Evolutionary conservation across 768 basidiomycete genomes (phyloP), one percentile per base, ranked within the genome.

Genomic region (Pluteus cervinus): DNA sequence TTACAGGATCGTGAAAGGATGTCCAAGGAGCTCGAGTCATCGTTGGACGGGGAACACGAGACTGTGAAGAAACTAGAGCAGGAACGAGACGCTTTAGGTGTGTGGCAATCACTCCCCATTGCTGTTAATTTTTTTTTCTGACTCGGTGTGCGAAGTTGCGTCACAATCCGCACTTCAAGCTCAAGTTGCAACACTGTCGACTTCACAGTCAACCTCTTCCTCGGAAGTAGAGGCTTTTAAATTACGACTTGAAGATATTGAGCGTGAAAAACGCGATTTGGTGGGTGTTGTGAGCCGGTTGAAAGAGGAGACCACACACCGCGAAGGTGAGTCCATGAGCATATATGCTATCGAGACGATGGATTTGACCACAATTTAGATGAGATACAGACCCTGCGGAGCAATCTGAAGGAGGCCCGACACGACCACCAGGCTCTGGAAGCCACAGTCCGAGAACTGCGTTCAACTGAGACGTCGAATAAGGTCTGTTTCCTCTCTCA

Each of bases 211-310:
- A 8, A 67, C 76, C 0, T 81, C 86, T 2, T 77, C 79, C 3
- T 61, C 68, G 1, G 83, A 83, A 52, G 55, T 77, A 6, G 79
- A 78, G 24, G 55, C 61, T 5, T 53, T 87, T 24, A 77, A 71
- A 46, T 71, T 61, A 39, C 75, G 76, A 25, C 61, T 84, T 4
- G 79, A 88, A 15, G 85, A 88, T 43, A 73, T 74, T 1, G 89
- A 96, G 45, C 73, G 86, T 37, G 93, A 96, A 67, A 96, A 96
- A 61, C 78, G 90, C 23, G 89, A 93, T 45, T 72, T 96, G 32
- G 68, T 93, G 29, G 77, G 75, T 20, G 84, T 91, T 29, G 76
- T 92, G 4, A 90, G 85, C 55, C 73, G 86, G 37, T 61, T 91
- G 44, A 86, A 89, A 55, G 78, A 86, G 49, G 86, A 92, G 43